Conservation (phyloP, 176 grass and related monocot species). For the Carex parvula region DNA sequence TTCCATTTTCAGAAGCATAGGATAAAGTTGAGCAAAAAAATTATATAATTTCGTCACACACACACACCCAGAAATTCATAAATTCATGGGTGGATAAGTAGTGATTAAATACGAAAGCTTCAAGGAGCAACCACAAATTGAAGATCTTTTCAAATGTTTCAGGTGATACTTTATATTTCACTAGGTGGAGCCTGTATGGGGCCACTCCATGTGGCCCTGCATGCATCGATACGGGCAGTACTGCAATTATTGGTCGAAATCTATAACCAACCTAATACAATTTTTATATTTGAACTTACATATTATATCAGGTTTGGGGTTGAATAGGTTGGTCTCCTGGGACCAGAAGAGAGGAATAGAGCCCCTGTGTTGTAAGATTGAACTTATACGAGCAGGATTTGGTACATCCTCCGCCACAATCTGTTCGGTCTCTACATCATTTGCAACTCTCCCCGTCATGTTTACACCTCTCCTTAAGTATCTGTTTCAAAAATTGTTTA, state of each 20-base stretch:
- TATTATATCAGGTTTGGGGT: constrained; percentile 84
- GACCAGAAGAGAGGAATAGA: constrained; percentile 97
- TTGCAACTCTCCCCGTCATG: constrained; percentile 86
- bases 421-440: constrained; percentile 97
- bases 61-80: no score
- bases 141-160: not conserved
- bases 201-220: not conserved
- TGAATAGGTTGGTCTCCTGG: constrained; percentile 71
- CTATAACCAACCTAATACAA: not conserved
- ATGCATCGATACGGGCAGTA: not conserved
- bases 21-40: not conserved
- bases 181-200: not conserved
- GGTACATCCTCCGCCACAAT: constrained; percentile 67
- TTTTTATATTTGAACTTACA: constrained; percentile 52
- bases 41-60: no score
- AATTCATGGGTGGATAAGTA: not conserved
- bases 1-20: not conserved
- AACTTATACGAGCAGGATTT: constrained; percentile 66
- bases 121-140: not conserved
- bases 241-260: not conserved
- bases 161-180: not conserved
- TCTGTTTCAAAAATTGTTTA: constrained; percentile 39
- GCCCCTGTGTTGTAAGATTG: constrained; percentile 92
- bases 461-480: constrained; percentile 95
- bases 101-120: not conserved